These are phyloP conservation scores for Corylus americana DNA, from an alignment of 306 rosid genomes.

Conservation along the genomic window DNA sequence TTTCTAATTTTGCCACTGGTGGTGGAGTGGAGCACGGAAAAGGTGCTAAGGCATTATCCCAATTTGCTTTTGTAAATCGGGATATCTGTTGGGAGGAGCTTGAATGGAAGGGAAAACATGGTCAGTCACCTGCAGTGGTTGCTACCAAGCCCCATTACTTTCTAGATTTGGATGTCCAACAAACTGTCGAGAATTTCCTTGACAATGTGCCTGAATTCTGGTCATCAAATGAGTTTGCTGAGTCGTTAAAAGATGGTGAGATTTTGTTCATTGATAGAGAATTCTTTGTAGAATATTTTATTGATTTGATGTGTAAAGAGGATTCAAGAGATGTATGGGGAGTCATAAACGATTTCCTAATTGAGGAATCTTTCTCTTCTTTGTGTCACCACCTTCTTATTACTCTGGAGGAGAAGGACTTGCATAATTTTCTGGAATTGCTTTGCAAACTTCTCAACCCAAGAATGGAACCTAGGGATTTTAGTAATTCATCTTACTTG, in stretches of 20 bases:
- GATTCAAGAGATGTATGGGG: conserved; percentile 68
- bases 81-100: conserved; percentile 97
- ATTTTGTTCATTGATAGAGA: conserved; percentile 64
- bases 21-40: conserved; percentile 66
- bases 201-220: conserved; percentile 88
- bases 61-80: conserved; percentile 78
- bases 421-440: conserved; percentile 51
- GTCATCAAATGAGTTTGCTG: conserved; percentile 78
- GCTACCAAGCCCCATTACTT: conserved; percentile 96
- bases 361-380: conserved; percentile 68
- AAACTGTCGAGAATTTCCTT: conserved; percentile 73
- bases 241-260: conserved; percentile 82
- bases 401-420: conserved; percentile 70
- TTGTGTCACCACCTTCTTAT: conserved; percentile 80
- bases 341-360: conserved; percentile 55
- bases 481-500: conserved; percentile 37
- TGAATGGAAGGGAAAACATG: conserved; percentile 97
- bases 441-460: conserved; percentile 53
- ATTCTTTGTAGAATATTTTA: conserved; percentile 62
- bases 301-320: conserved; percentile 69
- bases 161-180: conserved; percentile 77
- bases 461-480: conserved; percentile 36
- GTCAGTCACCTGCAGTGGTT: conserved; percentile 95
- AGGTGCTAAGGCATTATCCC: conserved; percentile 76
- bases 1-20: conserved; percentile 50